Percentiles rank a stretch among this genome's conserved stretches.
phyloP scores from a whole-genome alignment of 2,329 filamentous ascomycete genomes.

The Sordariomycetes sp. region DNA sequence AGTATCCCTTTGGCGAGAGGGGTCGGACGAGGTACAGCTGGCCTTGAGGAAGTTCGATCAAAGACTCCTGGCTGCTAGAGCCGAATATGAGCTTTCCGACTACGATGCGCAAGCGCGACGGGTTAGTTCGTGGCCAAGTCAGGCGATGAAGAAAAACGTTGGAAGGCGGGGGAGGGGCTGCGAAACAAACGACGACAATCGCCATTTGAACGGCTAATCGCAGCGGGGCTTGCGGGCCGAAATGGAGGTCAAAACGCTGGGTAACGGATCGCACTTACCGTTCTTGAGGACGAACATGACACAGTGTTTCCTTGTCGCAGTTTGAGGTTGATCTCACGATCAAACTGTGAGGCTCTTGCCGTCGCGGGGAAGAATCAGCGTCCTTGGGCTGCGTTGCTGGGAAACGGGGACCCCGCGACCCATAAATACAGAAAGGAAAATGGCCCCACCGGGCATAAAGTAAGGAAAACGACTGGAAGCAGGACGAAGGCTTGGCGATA shows the following conservation, averaged over 20 bases:
- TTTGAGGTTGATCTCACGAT: not conserved
- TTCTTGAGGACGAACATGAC: slow-evolving; percentile 29
- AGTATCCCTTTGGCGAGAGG: slow-evolving; percentile 91
- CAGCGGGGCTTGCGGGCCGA: too few species aligned
- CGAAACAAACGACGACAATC: not conserved
- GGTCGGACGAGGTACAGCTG: slow-evolving; percentile 96
- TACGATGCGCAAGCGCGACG: slow-evolving; percentile 18
- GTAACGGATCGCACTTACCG: slow-evolving; percentile 18
- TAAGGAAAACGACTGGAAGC: not conserved
- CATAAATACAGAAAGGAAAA: not conserved
- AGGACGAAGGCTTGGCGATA: not conserved
- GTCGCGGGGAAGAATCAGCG: not conserved
- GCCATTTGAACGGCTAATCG: not conserved
- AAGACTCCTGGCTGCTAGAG: slow-evolving; percentile 68
- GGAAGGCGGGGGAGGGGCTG: not conserved
- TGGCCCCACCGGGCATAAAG: not conserved
- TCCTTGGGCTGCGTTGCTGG: not conserved
- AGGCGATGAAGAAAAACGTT: not conserved
- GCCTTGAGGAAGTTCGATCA: slow-evolving; percentile 89
- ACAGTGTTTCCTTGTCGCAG: not conserved
- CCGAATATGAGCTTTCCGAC: slow-evolving; percentile 93
- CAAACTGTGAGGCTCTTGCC: not conserved
- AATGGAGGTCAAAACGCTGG: not conserved
- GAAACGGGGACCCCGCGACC: not conserved
- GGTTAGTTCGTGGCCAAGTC: slow-evolving; percentile 5